Evolutionary conservation across 2,329 filamentous ascomycete species (phyloP), one percentile per base, ranked within the genome.

Genomic region (Clarireedia hainanense): DNA sequence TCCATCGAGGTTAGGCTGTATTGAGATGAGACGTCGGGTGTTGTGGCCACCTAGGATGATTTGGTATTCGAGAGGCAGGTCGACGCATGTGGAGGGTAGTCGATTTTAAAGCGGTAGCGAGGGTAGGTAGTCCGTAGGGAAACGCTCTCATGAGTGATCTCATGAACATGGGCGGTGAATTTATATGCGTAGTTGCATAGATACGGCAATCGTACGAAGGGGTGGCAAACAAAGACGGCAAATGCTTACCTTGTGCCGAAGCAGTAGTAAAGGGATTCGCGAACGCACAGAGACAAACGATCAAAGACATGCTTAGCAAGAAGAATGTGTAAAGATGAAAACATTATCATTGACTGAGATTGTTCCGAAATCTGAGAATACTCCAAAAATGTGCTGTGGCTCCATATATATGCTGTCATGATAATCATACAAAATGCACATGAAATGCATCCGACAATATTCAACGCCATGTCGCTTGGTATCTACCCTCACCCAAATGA

Each of bases 401-500:
- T 52, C 26, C 39, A 34, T 34, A 43, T 48, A 34, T 52, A 23
- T 34, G 43, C 9, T 36, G 12, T 42, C 17, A 15, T 51, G 24
- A 45, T 52, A 47, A 40, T 46, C 34, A 56, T 56, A 40, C 48
- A 55, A 48, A 42, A 34, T 34, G 14, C 45, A 55, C 23, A 50
- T 43, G 30, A 34, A 36, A 15, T 17, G 17, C n/a, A 50, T 12
- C 24, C 47, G 20, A 5, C 7, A 47, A 47, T n/a, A 7, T 27
- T 39, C 30, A 55, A 55, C 52, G 24, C 48, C 47, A 49, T 49
- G n/a, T 43, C 47, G 26, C 40, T 52, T 56, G 53, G 53, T 56
- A 56, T 56, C 53, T 34, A 46, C 51, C 42, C 26, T 45, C 36
- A 24, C 9, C 4, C 10, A 45, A 50, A 55, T 26, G 52, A 49